phyloP scores from a whole-genome alignment of 2,329 filamentous ascomycete species.

The Nemania diffusa region DNA sequence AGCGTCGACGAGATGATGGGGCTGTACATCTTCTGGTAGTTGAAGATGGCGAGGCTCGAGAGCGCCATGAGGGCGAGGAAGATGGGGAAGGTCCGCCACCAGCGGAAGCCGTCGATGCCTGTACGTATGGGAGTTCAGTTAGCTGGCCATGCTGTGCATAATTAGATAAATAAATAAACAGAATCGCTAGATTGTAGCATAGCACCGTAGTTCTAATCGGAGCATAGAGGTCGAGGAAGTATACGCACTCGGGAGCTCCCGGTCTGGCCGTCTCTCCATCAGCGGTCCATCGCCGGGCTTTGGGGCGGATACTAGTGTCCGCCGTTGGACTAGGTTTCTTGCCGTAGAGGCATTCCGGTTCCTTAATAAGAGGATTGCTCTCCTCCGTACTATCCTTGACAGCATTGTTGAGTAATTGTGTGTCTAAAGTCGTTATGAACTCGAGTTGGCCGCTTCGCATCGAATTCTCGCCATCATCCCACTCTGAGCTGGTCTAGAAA shows the following conservation, averaged over 20 bases:
- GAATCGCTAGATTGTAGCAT: neutral
- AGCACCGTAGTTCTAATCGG: neutral
- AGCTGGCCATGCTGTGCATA: neutral
- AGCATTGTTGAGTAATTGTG: constrained; percentile 45
- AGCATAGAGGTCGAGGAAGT: neutral
- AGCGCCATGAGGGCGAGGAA: constrained; percentile 78
- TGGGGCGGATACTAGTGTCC: constrained; percentile 65
- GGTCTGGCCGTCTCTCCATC: constrained; percentile 72
- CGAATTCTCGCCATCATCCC: constrained; percentile 35
- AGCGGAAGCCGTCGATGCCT: constrained; percentile 65
- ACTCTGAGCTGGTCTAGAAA: constrained; percentile 24
- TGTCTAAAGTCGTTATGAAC: constrained; percentile 20
- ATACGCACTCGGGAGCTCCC: constrained; percentile 70
- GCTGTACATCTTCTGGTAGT: constrained; percentile 96
- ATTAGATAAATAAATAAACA: neutral
- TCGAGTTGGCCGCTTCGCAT: constrained; percentile 5
- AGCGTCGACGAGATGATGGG: constrained; percentile 87
- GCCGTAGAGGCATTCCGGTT: constrained; percentile 32
- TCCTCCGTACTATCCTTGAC: constrained; percentile 49
- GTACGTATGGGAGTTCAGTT: constrained; percentile 6
- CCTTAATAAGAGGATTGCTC: constrained; percentile 43
- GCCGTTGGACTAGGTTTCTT: constrained; percentile 46
- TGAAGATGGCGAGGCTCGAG: constrained; percentile 90
- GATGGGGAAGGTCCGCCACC: constrained; percentile 80
- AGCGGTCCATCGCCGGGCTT: constrained; percentile 70